phyloP scores from a whole-genome alignment of 2,329 filamentous ascomycete genomes.

The Colletotrichum sp. region DNA sequence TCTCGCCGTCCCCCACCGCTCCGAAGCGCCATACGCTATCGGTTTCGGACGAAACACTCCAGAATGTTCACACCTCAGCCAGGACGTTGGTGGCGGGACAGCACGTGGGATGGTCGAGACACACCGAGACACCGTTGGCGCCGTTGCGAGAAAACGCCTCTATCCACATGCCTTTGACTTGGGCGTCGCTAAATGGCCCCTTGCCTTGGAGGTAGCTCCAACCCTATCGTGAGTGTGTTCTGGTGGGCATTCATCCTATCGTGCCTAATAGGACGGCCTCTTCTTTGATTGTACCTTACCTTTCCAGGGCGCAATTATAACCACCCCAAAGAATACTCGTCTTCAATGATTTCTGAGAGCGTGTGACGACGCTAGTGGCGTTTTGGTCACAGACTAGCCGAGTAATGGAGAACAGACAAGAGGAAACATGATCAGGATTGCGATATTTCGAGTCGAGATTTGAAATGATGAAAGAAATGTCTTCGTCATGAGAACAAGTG shows the following conservation, averaged over 20 bases:
- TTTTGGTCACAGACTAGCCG: not conserved
- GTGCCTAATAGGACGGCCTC: not conserved
- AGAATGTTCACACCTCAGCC: not conserved
- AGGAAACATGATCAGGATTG: not conserved
- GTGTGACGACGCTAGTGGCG: not conserved
- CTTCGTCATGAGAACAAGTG: not conserved
- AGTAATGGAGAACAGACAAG: not conserved
- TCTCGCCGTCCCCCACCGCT: not conserved
- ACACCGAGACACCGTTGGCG: not conserved
- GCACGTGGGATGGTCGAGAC: not conserved
- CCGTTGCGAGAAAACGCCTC: not conserved
- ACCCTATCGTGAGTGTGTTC: not conserved
- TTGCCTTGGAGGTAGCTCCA: not conserved
- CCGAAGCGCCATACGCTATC: not conserved
- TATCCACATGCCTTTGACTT: not conserved
- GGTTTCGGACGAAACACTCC: not conserved
- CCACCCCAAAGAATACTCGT: not conserved
- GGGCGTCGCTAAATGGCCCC: not conserved
- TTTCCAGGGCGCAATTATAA: not conserved
- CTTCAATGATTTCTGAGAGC: not conserved
- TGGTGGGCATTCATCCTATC: not conserved
- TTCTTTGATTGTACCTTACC: not conserved
- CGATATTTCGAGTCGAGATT: not conserved
- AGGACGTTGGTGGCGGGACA: not conserved
- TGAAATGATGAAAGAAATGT: not conserved